Conservation (phyloP, 345 rosid genomes). For the Salix brachista region DNA sequence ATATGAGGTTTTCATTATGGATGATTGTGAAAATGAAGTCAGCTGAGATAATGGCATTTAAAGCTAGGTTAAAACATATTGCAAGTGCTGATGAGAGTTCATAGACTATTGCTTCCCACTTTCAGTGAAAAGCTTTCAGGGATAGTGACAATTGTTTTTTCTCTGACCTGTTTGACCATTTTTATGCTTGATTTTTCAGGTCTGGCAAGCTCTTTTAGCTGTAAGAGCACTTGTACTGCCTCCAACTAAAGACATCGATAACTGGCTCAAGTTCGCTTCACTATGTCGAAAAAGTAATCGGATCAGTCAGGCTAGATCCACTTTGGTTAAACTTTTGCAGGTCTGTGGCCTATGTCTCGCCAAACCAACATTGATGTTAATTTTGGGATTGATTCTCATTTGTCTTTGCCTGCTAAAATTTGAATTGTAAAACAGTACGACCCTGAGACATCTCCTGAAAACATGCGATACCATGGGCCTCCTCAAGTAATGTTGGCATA, state of each 20-base stretch:
- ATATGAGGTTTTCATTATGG: not conserved
- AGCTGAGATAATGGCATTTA: not conserved
- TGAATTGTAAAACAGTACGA: conserved; percentile 54
- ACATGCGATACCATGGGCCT: conserved; percentile 72
- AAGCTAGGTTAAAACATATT: not conserved
- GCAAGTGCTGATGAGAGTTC: not conserved
- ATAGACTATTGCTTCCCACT: not conserved
- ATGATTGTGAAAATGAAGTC: not conserved
- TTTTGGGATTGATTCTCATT: not conserved
- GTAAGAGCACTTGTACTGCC: conserved; percentile 95
- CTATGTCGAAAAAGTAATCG: conserved; percentile 88
- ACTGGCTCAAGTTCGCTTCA: conserved; percentile 93
- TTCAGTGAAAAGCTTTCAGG: not conserved
- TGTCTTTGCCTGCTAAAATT: conserved; percentile 11
- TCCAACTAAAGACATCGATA: conserved; percentile 86
- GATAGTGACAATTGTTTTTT: not conserved
- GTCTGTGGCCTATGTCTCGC: conserved; percentile 26
- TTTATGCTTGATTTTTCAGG: conserved; percentile 40
- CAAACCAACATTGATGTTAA: not conserved
- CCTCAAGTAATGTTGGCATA: conserved; percentile 96
- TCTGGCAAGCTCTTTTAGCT: conserved; percentile 87
- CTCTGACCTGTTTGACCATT: not conserved
- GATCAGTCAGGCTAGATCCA: conserved; percentile 94
- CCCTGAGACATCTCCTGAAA: conserved; percentile 76
- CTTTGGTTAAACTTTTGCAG: conserved; percentile 87